Conservation (phyloP, 2,329 filamentous ascomycete species). For the Dactylonectria estremocensis region DNA sequence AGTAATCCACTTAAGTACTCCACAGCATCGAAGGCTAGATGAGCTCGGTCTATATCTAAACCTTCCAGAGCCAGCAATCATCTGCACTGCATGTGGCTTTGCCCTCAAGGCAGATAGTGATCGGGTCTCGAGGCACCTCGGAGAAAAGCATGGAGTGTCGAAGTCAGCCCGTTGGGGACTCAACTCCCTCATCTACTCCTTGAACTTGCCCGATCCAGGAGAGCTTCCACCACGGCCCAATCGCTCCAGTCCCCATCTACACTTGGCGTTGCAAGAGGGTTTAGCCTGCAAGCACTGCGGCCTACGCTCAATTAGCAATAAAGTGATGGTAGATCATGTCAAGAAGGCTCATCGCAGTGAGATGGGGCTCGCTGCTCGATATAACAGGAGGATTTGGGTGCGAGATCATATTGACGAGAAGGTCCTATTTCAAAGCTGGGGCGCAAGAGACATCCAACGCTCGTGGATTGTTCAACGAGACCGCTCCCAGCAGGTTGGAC, state of each 20-base stretch:
- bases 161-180: constrained; percentile 7
- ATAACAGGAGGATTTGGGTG: constrained; percentile 5
- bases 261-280: constrained; percentile 11
- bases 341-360: constrained; percentile 1
- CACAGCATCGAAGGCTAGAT: background rate
- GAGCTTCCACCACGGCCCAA: constrained; percentile 7
- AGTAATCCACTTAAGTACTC: background rate
- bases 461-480: constrained; percentile 8
- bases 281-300: constrained; percentile 22
- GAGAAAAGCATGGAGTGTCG: constrained; percentile 12
- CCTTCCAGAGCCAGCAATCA: constrained; percentile 12
- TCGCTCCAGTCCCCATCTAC: constrained; percentile 14
- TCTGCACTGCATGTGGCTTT: constrained; percentile 15
- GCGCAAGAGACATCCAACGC: constrained; percentile 1
- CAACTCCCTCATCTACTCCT: constrained; percentile 8
- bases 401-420: constrained; percentile 10
- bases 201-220: constrained; percentile 5
- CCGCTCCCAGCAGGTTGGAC: background rate
- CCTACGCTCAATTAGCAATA: constrained; percentile 10
- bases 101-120: constrained; percentile 8
- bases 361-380: constrained; percentile 4
- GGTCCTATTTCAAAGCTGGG: constrained; percentile 16
- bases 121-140: background rate
- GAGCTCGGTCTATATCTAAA: constrained; percentile 8
- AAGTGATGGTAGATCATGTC: constrained; percentile 7